Conservation (phyloP, 176 grass and related monocot species). For the Poa pratensis region DNA sequence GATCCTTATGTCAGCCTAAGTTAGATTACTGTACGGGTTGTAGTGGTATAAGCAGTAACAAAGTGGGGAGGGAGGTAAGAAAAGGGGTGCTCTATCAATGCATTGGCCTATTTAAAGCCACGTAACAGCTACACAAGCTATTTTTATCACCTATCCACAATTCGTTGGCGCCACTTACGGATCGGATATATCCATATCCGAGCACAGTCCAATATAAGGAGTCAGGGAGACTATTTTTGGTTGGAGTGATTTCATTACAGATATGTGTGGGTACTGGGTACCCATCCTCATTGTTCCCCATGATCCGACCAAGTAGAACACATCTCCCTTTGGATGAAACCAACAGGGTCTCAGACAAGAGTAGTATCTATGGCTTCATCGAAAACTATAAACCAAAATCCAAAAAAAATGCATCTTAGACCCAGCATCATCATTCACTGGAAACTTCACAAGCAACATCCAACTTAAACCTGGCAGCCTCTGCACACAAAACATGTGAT, state of each 20-base stretch:
- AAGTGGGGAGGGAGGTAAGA: conserved; percentile 32
- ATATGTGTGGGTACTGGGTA: background rate
- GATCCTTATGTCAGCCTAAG: conserved; percentile 35
- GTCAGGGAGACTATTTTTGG: conserved; percentile 10
- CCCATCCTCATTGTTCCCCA: no score
- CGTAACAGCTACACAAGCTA: conserved; percentile 14
- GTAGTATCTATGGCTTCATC: no score
- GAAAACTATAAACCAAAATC: no score
- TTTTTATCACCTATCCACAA: conserved; percentile 45
- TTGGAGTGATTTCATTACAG: background rate
- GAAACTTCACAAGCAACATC: no score
- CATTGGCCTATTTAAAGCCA: conserved; percentile 41
- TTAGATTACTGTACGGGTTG: conserved; percentile 45
- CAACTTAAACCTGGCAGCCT: no score
- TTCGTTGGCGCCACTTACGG: conserved; percentile 23
- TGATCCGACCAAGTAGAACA: no score
- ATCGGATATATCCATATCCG: conserved; percentile 31
- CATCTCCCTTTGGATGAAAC: no score
- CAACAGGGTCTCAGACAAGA: no score
- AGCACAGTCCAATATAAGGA: conserved; percentile 23
- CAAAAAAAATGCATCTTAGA: no score
- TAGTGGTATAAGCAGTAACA: conserved; percentile 32
- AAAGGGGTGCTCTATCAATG: conserved; percentile 30
- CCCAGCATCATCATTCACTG: no score
- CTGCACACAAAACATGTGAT: no score